phyloP scores from a whole-genome alignment of 2,329 filamentous ascomycete genomes.

The Sporothrix globosa region DNA sequence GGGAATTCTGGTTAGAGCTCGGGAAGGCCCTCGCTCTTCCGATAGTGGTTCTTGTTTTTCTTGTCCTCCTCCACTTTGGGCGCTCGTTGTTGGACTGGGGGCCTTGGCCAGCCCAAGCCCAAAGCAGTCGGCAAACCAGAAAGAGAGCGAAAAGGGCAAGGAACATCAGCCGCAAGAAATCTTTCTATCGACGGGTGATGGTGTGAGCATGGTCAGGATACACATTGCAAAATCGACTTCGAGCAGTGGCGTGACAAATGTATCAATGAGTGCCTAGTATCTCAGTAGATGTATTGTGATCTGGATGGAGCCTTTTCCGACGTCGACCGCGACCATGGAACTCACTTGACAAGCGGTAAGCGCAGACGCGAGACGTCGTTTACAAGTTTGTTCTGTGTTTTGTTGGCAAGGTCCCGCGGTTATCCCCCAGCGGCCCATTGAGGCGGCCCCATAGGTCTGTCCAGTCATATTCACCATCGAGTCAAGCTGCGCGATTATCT shows the following conservation, averaged over 20 bases:
- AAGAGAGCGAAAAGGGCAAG: neutral
- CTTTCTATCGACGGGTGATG: neutral
- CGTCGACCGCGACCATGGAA: neutral
- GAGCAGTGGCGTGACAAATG: no score
- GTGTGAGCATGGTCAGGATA: neutral
- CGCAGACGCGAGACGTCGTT: conserved; percentile 4
- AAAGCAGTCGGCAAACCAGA: neutral
- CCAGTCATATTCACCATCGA: neutral
- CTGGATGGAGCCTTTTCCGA: neutral
- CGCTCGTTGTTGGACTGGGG: conserved; percentile 3
- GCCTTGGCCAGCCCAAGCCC: neutral
- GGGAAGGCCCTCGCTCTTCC: neutral
- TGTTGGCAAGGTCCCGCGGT: neutral
- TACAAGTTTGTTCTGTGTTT: neutral
- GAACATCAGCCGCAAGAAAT: neutral
- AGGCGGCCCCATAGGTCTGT: neutral
- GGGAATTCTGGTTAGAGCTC: neutral
- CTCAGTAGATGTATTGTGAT: neutral
- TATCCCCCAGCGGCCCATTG: neutral
- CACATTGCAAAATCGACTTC: no score
- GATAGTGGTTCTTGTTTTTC: neutral
- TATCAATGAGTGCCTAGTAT: neutral
- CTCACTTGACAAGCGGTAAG: neutral
- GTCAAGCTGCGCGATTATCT: conserved; percentile 25
- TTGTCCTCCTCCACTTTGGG: conserved; percentile 8